phyloP scores from a whole-genome alignment of 2,329 filamentous ascomycete genomes.

The Hymenoscyphus fraxineus region DNA sequence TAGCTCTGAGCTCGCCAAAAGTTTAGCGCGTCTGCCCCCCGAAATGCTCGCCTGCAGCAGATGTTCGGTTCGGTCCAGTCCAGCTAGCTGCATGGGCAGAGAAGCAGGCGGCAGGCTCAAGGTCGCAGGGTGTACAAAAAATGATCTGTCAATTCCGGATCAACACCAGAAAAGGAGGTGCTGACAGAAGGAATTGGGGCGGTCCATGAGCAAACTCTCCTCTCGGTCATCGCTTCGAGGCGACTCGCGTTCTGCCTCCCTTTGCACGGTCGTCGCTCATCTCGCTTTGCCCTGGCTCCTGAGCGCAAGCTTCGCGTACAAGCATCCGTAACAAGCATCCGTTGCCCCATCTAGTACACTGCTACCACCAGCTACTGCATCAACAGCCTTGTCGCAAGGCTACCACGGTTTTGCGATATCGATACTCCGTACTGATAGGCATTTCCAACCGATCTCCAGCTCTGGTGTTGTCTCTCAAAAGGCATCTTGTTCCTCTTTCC shows the following conservation, averaged over 20 bases:
- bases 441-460: neutral
- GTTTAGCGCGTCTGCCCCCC: conserved; percentile 7
- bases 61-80: neutral
- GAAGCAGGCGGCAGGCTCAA: neutral
- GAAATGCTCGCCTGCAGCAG: conserved; percentile 12
- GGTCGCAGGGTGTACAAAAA: conserved; percentile 8
- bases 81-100: conserved; percentile 11
- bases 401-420: neutral
- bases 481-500: neutral
- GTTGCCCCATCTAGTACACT: neutral
- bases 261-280: neutral
- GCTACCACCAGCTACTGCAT: too few relatives aligned
- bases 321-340: neutral
- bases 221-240: neutral
- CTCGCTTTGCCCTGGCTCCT: too few relatives aligned
- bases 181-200: conserved; percentile 8
- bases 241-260: neutral
- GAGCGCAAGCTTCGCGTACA: neutral
- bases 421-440: too few relatives aligned
- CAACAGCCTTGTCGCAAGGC: conserved; percentile 11
- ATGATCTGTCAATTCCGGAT: conserved; percentile 22
- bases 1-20: conserved; percentile 4
- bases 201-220: conserved; percentile 8
- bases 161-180: conserved; percentile 10
- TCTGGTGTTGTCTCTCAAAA: neutral